Percentiles rank a stretch among this genome's conserved stretches.
These are phyloP conservation scores for Aspergillus jensenii DNA, from an alignment of 2,329 filamentous ascomycete species.

Conservation along the genomic window DNA sequence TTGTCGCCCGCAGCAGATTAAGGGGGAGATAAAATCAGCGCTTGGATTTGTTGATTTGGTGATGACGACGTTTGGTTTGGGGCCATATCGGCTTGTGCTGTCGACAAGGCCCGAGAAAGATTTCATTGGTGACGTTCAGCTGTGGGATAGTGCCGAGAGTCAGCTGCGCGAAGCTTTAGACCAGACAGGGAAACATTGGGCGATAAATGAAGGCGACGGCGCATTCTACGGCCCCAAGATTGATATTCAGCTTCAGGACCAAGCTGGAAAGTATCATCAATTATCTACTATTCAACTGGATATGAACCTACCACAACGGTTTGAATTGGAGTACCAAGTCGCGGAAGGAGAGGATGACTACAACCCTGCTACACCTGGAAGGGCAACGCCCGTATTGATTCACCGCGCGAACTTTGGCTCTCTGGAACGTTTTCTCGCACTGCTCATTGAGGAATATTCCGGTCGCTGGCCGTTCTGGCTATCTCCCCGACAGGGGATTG, in stretches of 20 bases:
- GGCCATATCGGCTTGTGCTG: slow-evolving; percentile 71
- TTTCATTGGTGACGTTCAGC: slow-evolving; percentile 71
- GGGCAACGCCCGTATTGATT: slow-evolving; percentile 73
- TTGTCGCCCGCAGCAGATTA: slow-evolving; percentile 74
- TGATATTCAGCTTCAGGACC: slow-evolving; percentile 77
- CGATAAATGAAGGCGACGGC: slow-evolving; percentile 75
- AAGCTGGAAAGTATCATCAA: slow-evolving; percentile 82
- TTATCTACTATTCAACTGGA: slow-evolving; percentile 87
- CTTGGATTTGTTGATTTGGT: slow-evolving; percentile 72
- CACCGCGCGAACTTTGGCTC: slow-evolving; percentile 84
- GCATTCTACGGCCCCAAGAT: slow-evolving; percentile 94
- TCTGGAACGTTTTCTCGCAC: slow-evolving; percentile 78
- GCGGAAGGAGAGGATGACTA: slow-evolving; percentile 43
- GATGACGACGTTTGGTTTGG: slow-evolving; percentile 69
- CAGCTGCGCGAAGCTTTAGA: slow-evolving; percentile 65
- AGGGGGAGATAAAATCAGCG: slow-evolving; percentile 70
- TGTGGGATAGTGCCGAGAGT: slow-evolving; percentile 68
- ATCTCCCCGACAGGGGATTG: slow-evolving; percentile 72
- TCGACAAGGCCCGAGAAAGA: slow-evolving; percentile 76
- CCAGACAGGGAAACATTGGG: slow-evolving; percentile 66
- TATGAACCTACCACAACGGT: slow-evolving; percentile 83
- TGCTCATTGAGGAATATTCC: slow-evolving; percentile 79
- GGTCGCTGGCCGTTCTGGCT: slow-evolving; percentile 87
- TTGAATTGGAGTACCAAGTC: slow-evolving; percentile 70
- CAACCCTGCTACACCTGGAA: slow-evolving; percentile 49